These are phyloP conservation scores for Blastocystis hominis DNA, from an alignment of 352 stramenopile species.

Conservation along the genomic window DNA sequence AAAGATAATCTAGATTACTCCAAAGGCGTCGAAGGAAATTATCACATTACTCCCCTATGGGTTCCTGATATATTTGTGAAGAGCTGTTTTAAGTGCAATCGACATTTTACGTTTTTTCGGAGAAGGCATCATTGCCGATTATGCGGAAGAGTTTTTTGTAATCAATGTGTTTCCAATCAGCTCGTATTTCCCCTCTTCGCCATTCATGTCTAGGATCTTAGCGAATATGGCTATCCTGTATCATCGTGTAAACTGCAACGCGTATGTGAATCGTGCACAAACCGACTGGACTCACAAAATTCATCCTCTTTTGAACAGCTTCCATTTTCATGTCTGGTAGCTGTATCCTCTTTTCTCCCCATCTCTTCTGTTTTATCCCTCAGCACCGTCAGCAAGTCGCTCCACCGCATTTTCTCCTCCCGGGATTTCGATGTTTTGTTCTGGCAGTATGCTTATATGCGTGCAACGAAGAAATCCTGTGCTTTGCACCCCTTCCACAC, in stretches of 20 bases:
- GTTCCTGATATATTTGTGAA: not conserved
- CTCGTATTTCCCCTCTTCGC: not conserved
- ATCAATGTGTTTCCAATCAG: not conserved
- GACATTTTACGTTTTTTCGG: slow-evolving; percentile 7
- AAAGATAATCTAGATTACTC: not conserved
- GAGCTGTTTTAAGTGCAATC: not conserved
- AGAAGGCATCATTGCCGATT: slow-evolving; percentile 36
- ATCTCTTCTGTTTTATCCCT: not conserved
- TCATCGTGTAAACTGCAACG: not conserved
- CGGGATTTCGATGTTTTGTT: slow-evolving; percentile 10
- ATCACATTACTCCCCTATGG: slow-evolving; percentile 20
- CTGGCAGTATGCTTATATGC: not conserved
- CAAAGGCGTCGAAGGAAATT: not conserved
- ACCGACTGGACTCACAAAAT: not conserved
- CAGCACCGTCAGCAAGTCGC: not conserved
- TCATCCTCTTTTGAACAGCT: not conserved
- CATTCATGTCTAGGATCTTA: not conserved
- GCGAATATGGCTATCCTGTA: slow-evolving; percentile 11
- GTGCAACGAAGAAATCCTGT: not conserved
- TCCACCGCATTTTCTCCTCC: slow-evolving; percentile 25
- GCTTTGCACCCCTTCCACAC: not conserved
- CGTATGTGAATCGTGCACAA: not conserved
- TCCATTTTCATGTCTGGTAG: slow-evolving; percentile 8
- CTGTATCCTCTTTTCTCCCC: slow-evolving; percentile 5
- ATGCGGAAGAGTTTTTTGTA: slow-evolving; percentile 20